phyloP scores from a whole-genome alignment of 2,329 filamentous ascomycete genomes.

The Didymella glomerata region DNA sequence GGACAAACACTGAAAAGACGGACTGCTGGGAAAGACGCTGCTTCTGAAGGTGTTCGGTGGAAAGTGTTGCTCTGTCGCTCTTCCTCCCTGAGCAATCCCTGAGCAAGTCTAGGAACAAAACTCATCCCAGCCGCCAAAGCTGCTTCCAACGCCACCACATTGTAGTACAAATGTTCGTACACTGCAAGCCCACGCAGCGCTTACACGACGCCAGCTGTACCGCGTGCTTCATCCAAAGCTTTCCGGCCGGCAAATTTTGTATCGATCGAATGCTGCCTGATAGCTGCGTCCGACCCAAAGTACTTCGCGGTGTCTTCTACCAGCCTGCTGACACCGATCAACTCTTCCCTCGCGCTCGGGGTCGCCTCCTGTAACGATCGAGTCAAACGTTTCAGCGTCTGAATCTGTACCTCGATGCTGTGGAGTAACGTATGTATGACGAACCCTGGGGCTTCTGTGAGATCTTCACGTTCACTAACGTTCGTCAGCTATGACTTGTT shows the following conservation, averaged over 20 bases:
- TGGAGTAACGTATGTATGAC: constrained; percentile 34
- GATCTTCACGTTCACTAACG: constrained; percentile 20
- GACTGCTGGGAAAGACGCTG: too few species aligned
- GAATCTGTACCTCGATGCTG: constrained; percentile 35
- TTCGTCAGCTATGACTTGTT: constrained; percentile 12
- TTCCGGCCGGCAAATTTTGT: constrained; percentile 28
- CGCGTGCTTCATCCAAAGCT: constrained; percentile 32
- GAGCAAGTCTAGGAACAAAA: too few species aligned
- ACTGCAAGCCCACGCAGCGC: background rate
- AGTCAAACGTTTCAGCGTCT: constrained; percentile 34
- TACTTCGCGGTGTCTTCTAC: constrained; percentile 30
- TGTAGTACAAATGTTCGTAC: background rate
- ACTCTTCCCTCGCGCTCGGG: constrained; percentile 30
- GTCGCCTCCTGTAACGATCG: constrained; percentile 39
- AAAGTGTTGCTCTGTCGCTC: background rate
- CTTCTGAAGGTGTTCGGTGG: too few species aligned
- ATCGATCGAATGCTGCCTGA: constrained; percentile 28
- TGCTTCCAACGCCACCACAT: background rate
- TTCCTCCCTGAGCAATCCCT: background rate
- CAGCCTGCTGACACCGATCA: constrained; percentile 26
- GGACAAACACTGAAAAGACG: background rate
- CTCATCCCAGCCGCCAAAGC: background rate
- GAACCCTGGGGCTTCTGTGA: constrained; percentile 31
- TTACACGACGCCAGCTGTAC: background rate
- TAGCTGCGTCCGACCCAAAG: constrained; percentile 34